Conservation (phyloP, 495 filamentous ascomycete species). For the Ramalina peruviana region DNA sequence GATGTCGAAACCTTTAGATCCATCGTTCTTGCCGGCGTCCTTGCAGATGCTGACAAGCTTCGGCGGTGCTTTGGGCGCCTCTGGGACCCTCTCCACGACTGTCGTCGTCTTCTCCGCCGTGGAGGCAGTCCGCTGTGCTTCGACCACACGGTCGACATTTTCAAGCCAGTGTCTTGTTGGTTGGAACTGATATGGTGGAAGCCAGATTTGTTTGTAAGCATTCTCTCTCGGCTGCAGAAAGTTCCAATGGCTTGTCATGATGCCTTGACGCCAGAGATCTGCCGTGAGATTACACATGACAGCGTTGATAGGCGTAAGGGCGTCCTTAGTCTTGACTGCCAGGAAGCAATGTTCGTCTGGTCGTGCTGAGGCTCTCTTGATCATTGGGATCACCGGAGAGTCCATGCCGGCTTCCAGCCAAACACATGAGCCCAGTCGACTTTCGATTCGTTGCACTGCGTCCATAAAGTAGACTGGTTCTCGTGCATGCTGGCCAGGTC, state of each 20-base stretch:
- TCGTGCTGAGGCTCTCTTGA: slow-evolving; percentile 19
- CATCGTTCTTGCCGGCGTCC: background rate
- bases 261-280: slow-evolving; percentile 32
- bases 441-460: slow-evolving; percentile 30
- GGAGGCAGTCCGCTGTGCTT: slow-evolving; percentile 2
- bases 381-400: slow-evolving; percentile 34
- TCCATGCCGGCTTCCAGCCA: slow-evolving; percentile 40
- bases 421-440: slow-evolving; percentile 20
- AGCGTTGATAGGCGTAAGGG: slow-evolving; percentile 24
- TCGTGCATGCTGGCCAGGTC: slow-evolving; percentile 31
- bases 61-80: background rate
- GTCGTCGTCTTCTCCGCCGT: background rate
- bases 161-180: slow-evolving; percentile 28
- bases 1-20: background rate
- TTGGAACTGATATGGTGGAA: slow-evolving; percentile 44
- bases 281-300: slow-evolving; percentile 28
- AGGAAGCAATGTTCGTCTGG: slow-evolving; percentile 6
- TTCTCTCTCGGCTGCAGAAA: slow-evolving; percentile 26
- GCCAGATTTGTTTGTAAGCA: slow-evolving; percentile 22
- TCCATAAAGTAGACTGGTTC: slow-evolving; percentile 38
- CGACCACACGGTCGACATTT: slow-evolving; percentile 1
- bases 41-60: background rate
- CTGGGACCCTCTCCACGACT: background rate
- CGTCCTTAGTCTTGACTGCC: slow-evolving; percentile 23
- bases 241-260: slow-evolving; percentile 32